phyloP scores from a whole-genome alignment of 1,284 basidiomycete genomes.

The Flammula alnicola region DNA sequence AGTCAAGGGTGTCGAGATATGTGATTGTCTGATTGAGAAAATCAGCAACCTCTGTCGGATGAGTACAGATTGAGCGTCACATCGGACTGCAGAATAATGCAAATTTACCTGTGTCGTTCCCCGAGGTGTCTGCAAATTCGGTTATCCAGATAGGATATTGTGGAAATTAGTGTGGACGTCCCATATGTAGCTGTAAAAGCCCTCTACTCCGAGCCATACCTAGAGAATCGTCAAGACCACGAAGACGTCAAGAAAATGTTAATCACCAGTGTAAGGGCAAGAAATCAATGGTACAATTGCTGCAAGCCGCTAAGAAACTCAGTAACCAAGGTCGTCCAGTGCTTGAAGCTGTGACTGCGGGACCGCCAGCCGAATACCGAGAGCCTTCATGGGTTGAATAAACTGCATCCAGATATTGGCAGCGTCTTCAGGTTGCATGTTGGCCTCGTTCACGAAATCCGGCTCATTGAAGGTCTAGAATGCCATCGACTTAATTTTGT shows the following conservation, averaged over 20 bases:
- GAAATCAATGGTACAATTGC: conserved; percentile 56
- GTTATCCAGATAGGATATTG: conserved; percentile 61
- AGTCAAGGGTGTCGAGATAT: conserved; percentile 47
- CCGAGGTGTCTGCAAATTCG: conserved; percentile 56
- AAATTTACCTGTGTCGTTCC: conserved; percentile 40
- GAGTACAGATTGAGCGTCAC: neutral
- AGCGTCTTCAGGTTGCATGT: conserved; percentile 58
- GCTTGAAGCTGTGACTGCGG: conserved; percentile 64
- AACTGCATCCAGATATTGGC: conserved; percentile 66
- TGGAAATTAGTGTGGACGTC: conserved; percentile 46
- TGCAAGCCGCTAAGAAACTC: conserved; percentile 57
- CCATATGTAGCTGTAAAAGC: conserved; percentile 58
- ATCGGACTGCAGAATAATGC: neutral
- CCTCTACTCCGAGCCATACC: conserved; percentile 57
- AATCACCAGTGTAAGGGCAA: conserved; percentile 43
- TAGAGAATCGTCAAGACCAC: conserved; percentile 15
- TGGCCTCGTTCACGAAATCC: conserved; percentile 64
- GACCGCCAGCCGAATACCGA: conserved; percentile 63
- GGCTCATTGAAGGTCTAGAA: conserved; percentile 57
- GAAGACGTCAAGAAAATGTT: neutral
- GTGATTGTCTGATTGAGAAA: conserved; percentile 47
- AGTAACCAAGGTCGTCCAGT: conserved; percentile 60
- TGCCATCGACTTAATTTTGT: neutral
- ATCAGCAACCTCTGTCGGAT: conserved; percentile 38
- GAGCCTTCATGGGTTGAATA: conserved; percentile 57